Base-by-base conservation (phyloP, 1,139 yeast species). In the Magnusiomyces paraingens region DNA sequence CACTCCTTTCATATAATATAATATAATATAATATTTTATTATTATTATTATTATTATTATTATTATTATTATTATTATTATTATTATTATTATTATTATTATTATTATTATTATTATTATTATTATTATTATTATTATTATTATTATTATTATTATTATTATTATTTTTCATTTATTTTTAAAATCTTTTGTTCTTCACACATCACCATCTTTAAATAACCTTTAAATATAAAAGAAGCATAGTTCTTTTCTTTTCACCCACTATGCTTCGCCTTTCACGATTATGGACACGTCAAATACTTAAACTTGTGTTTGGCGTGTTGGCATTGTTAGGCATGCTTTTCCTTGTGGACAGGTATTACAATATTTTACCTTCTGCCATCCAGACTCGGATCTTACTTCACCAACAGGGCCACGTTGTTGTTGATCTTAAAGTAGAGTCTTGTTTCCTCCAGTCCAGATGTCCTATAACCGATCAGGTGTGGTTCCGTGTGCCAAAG, bases 401-500 rank as follows among this genome's bases (percentile, higher is more conserved):
- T 55, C 63, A 61, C 52, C 51, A 53, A 36, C 56, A 64, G 40
- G 61, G 67, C 56, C 58, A 58, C 15, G 66, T 70, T 8, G 60
- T 70, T n/a, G 55, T 63, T 2, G 73, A 70, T 52, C 53, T 70
- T 49, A 61, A 63, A 47, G 49, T 68, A 26, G 63, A 60, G 21
- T 55, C 63, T 3, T 70, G 73, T 53, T 41, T 61, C 44, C 51
- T 63, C n/a, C 55, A 55, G 32, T 51, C 63, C 1, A 59, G 64
- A 2, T 70, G 73, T 52, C 52, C 59, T 1, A 55, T 52, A 29
- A 61, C 56, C 32, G 52, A 54, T 11, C 62, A 58, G 26, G 68
- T 62, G 3, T 71, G 75, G 75, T 57, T 56, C 49, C 52, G 59
- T 21, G 52, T 68, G 21, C 67, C 70, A 6, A 72, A 71, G 55